phyloP scores from a whole-genome alignment of 805 yeast genomes.

The Trichomonascus vanleenenianus region DNA sequence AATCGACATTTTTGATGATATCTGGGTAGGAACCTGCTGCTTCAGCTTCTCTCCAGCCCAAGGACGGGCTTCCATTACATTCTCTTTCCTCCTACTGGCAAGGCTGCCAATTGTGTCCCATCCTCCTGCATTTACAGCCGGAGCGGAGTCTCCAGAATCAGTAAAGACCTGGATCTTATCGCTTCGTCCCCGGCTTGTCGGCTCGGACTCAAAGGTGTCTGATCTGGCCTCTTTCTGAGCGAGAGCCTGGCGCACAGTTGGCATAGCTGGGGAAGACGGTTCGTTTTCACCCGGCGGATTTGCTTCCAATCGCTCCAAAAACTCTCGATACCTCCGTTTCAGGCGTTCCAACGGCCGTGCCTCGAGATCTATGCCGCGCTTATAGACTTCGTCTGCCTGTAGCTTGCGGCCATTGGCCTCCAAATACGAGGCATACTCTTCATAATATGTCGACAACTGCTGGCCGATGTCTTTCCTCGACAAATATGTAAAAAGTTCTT shows the following conservation, averaged over 20 bases:
- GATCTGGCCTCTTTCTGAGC: conserved; percentile 29
- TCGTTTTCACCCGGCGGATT: conserved; percentile 21
- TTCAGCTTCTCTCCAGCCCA: conserved; percentile 52
- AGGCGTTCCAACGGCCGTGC: conserved; percentile 62
- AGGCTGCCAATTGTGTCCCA: conserved; percentile 46
- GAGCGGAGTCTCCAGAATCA: conserved; percentile 27
- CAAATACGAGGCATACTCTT: conserved; percentile 60
- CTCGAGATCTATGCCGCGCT: conserved; percentile 45
- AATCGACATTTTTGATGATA: conserved; percentile 6
- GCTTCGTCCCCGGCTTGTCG: conserved; percentile 13
- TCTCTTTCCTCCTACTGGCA: conserved; percentile 54
- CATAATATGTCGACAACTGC: conserved; percentile 63
- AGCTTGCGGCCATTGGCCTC: conserved; percentile 40
- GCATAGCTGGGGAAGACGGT: conserved; percentile 32
- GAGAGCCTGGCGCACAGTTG: conserved; percentile 28
- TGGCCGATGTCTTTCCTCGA: conserved; percentile 65
- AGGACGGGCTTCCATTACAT: conserved; percentile 42
- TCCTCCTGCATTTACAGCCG: conserved; percentile 16
- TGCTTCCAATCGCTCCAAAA: conserved; percentile 33
- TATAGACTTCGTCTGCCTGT: conserved; percentile 55
- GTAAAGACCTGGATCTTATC: conserved; percentile 36
- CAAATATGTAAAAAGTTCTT: conserved; percentile 63
- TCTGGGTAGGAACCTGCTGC: conserved; percentile 7
- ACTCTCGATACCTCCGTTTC: conserved; percentile 36
- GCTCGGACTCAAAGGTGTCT: conserved; percentile 3